Evolutionary conservation across 371 early-diverging fungal species (phyloP).

Genomic region (Rhizopus microsporus): DNA sequence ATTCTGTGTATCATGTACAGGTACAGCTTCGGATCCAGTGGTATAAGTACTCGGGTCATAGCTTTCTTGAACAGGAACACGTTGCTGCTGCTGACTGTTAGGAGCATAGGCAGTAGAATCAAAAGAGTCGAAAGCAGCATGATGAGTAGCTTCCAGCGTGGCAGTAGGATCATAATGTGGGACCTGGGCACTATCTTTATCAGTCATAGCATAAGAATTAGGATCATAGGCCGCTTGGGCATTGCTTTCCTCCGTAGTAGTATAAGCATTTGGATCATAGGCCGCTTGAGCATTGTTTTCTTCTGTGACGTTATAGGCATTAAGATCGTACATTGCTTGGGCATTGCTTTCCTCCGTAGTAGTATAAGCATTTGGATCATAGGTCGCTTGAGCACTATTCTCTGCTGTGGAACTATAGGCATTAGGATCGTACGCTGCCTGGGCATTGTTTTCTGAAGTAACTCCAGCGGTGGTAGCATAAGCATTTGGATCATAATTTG

Average conservation of each 20-base stretch:
- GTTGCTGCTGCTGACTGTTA: background rate
- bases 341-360: background rate
- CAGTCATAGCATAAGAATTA: background rate
- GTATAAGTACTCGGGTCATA: conserved; percentile 1
- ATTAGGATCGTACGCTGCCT: conserved; percentile 7
- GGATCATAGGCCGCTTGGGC: conserved; percentile 7
- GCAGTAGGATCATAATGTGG: background rate
- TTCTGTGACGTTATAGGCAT: conserved; percentile 1
- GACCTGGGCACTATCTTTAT: background rate
- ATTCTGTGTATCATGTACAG: conserved; percentile 1
- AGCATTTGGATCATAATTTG: conserved; percentile 18
- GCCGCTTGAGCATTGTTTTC: conserved; percentile 14
- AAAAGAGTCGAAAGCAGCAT: background rate
- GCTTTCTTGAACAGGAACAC: background rate
- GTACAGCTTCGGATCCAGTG: too few relatives aligned
- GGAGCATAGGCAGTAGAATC: conserved; percentile 2
- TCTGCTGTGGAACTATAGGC: background rate
- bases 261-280: conserved; percentile 19
- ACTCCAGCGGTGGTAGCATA: conserved; percentile 8
- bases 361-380: conserved; percentile 18
- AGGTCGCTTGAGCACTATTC: conserved; percentile 15
- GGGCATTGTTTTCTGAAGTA: background rate
- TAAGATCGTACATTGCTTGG: conserved; percentile 5
- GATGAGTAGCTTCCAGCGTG: background rate
- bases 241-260: background rate